phyloP scores from a whole-genome alignment of 2,329 filamentous ascomycete species.

The Seiridium unicorne region DNA sequence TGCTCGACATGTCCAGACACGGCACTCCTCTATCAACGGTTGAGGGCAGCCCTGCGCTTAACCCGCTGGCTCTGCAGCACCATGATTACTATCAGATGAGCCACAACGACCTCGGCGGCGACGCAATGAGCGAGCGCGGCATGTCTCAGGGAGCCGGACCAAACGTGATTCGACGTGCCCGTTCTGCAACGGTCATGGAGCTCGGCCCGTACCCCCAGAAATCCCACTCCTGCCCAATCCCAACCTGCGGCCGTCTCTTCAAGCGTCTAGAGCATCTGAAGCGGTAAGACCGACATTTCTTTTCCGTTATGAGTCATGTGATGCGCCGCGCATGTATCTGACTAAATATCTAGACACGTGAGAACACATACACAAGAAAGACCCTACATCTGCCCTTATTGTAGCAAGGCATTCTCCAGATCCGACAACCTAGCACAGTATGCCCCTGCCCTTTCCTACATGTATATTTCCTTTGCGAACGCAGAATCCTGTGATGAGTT shows the following conservation, averaged over 20 bases:
- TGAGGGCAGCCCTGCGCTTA: slow-evolving; percentile 76
- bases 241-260: slow-evolving; percentile 93
- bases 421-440: slow-evolving; percentile 99
- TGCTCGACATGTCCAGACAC: slow-evolving; percentile 81
- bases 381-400: slow-evolving; percentile 95
- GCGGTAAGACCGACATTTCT: slow-evolving; percentile 67
- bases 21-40: slow-evolving; percentile 85
- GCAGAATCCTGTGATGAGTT: slow-evolving; percentile 39
- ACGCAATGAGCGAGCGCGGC: slow-evolving; percentile 61
- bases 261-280: slow-evolving; percentile 99
- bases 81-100: slow-evolving; percentile 67
- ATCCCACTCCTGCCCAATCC: slow-evolving; percentile 98
- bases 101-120: slow-evolving; percentile 59
- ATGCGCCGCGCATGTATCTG: slow-evolving; percentile 43
- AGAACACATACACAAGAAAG: slow-evolving; percentile 99
- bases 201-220: slow-evolving; percentile 95
- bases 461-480: slow-evolving; percentile 32
- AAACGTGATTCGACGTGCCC: slow-evolving; percentile 81
- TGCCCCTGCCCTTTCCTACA: slow-evolving; percentile 40
- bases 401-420: slow-evolving; percentile 97
- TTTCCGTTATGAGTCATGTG: slow-evolving; percentile 37
- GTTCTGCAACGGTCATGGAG: slow-evolving; percentile 95
- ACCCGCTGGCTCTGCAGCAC: slow-evolving; percentile 65
- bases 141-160: slow-evolving; percentile 66
- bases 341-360: slow-evolving; percentile 75